Percentiles rank a stretch among this genome's conserved stretches.
These are phyloP conservation scores for Hebeloma cylindrosporum DNA, from an alignment of 768 basidiomycete genomes.

Conservation along the genomic window DNA sequence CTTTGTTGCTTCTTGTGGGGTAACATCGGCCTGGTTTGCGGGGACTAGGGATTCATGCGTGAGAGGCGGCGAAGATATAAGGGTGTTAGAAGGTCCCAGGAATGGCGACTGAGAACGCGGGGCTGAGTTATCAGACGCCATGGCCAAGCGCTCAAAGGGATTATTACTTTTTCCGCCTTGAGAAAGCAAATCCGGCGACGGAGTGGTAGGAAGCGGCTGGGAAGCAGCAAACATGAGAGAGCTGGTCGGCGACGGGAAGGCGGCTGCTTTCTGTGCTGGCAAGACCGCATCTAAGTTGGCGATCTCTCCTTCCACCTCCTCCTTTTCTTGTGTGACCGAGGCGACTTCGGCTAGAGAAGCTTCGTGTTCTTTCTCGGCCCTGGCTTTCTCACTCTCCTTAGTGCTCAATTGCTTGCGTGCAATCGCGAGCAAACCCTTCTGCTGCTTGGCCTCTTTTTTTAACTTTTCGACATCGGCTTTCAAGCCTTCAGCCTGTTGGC, in stretches of 20 bases:
- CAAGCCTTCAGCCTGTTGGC: conserved; percentile 65
- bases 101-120: conserved; percentile 64
- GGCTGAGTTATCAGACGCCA: conserved; percentile 40
- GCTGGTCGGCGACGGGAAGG: conserved; percentile 42
- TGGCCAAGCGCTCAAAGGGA: conserved; percentile 78
- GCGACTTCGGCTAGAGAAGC: conserved; percentile 59
- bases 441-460: conserved; percentile 93
- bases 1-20: conserved; percentile 2
- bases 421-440: conserved; percentile 93
- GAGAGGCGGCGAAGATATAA: conserved; percentile 20
- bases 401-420: conserved; percentile 90
- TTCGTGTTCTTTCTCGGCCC: conserved; percentile 68
- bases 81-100: conserved; percentile 40
- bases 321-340: conserved; percentile 53
- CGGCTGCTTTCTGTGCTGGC: conserved; percentile 19
- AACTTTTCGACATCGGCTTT: conserved; percentile 82
- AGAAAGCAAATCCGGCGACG: conserved; percentile 58
- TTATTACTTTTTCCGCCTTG: conserved; percentile 75
- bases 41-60: not conserved
- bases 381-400: conserved; percentile 76
- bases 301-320: conserved; percentile 53
- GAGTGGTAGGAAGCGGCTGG: conserved; percentile 73
- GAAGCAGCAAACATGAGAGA: conserved; percentile 60
- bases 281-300: conserved; percentile 27
- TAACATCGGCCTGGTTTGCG: not conserved